Evolutionary conservation across 2,329 filamentous ascomycete species (phyloP).

Genomic region (Exophiala xenobiotica): DNA sequence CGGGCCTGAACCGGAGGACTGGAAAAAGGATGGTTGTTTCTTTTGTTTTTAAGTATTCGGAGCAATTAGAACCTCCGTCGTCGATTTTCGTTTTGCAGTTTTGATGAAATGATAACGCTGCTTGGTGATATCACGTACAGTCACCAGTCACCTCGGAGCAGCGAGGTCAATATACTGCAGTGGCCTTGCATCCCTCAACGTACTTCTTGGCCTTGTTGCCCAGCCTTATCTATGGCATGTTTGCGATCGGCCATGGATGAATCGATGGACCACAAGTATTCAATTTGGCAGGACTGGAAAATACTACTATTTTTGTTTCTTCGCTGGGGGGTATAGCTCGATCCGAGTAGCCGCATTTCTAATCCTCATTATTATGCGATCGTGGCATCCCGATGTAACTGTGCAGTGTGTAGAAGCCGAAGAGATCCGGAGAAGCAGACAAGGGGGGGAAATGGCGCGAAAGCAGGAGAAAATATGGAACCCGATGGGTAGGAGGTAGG

Average conservation of each 20-base stretch:
- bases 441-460: slow-evolving; percentile 6
- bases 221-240: slow-evolving; percentile 33
- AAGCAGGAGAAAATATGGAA: slow-evolving; percentile 6
- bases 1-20: slow-evolving; percentile 6
- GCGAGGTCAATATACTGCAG: slow-evolving; percentile 46
- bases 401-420: slow-evolving; percentile 5
- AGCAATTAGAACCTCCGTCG: too few relatives aligned
- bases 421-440: slow-evolving; percentile 5
- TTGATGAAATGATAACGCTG: too few relatives aligned
- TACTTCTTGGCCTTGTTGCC: slow-evolving; percentile 37
- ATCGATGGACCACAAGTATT: slow-evolving; percentile 37
- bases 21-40: background rate
- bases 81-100: too few relatives aligned
- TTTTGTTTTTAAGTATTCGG: background rate
- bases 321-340: slow-evolving; percentile 6
- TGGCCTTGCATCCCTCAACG: slow-evolving; percentile 32
- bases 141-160: slow-evolving; percentile 43
- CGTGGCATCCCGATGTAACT: slow-evolving; percentile 13
- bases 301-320: slow-evolving; percentile 28
- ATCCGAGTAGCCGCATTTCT: too few relatives aligned
- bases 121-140: too few relatives aligned
- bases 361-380: slow-evolving; percentile 7
- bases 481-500: background rate
- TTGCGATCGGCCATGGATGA: slow-evolving; percentile 44
- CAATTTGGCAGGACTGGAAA: slow-evolving; percentile 38